Evolutionary conservation across 495 filamentous ascomycete species (phyloP), one percentile per base, ranked within the genome.

Genomic region (Talaromyces adpressus): DNA sequence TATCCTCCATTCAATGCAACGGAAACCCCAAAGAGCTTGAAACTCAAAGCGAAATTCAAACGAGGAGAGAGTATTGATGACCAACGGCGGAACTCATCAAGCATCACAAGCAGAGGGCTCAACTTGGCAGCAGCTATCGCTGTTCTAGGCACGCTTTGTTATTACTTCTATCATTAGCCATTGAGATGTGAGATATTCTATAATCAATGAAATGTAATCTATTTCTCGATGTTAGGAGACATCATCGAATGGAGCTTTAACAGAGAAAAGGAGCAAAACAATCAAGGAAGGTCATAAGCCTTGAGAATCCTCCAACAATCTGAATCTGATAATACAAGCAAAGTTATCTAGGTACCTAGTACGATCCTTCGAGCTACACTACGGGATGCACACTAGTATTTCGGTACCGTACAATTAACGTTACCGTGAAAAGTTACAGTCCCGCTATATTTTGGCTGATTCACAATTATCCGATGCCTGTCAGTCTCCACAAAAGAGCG

Each of bases 61-160:
- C 59, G 59, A 11, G 59, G 39, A 11, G 59, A 61, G 41, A 30
- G 34, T 45, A 61, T 61, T 5, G 22, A 45, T 3, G 59, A 61
- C 11, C 59, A 61, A 80, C 22, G 23, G 27, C 52, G 27, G 22
- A 56, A 56, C 29, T 56, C 16, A 22, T 29, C 27, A 9, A 49
- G n/a, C 23, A 14, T 27, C 6, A 27, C 5, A 14, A 27, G 52
- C 8, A 14, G 27, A 56, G 27, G 20, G 4, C 18, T 27, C 16
- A 6, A 14, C 22, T 23, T 22, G 2, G 22, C 22, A 29, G 52
- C n/a, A 25, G 23, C 22, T 22, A 11, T n/a, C 25, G n/a, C 52
- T 5, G 52, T 56, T 25, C 9, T 56, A 2, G 52, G 52, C 22
- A 16, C 27, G 5, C 9, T 56, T 14, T 56, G 5, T 16, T 56